These are phyloP conservation scores for Tarenaya hassleriana DNA, from an alignment of 345 rosid species.

Conservation along the genomic window DNA sequence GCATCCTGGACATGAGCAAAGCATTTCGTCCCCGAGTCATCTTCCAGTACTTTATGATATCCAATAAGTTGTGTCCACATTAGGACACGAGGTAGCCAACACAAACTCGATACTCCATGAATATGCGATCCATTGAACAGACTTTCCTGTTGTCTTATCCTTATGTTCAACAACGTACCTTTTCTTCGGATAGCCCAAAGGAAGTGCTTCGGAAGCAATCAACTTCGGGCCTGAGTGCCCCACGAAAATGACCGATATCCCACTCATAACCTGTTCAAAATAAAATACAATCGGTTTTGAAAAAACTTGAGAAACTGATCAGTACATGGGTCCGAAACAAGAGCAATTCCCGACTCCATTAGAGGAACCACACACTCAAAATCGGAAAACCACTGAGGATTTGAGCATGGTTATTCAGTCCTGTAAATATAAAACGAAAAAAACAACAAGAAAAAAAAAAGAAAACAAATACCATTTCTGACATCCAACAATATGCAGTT, in stretches of 20 bases:
- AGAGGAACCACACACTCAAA: constrained; percentile 1
- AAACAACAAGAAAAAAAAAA: not conserved
- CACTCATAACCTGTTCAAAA: constrained; percentile 76
- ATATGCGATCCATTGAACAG: not conserved
- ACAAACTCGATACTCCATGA: too few relatives aligned
- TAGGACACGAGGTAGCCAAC: too few relatives aligned
- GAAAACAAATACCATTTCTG: constrained; percentile 62
- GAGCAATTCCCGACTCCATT: not conserved
- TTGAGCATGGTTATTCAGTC: constrained; percentile 2
- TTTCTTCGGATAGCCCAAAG: constrained; percentile 50
- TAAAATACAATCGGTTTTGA: constrained; percentile 18
- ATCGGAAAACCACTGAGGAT: not conserved
- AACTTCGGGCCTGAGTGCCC: constrained; percentile 75
- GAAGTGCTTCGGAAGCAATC: constrained; percentile 89
- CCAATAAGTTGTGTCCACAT: too few relatives aligned
- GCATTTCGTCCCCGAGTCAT: not conserved
- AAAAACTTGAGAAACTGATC: not conserved
- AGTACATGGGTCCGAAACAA: not conserved
- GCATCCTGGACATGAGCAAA: constrained; percentile 35
- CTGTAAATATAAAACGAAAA: not conserved
- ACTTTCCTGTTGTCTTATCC: constrained; percentile 8
- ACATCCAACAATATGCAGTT: constrained; percentile 62
- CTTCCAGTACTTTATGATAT: not conserved
- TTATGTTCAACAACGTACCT: constrained; percentile 36
- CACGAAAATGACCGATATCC: constrained; percentile 91